phyloP scores from a whole-genome alignment of 257 asterid genomes.

The Paulownia fortunei region DNA sequence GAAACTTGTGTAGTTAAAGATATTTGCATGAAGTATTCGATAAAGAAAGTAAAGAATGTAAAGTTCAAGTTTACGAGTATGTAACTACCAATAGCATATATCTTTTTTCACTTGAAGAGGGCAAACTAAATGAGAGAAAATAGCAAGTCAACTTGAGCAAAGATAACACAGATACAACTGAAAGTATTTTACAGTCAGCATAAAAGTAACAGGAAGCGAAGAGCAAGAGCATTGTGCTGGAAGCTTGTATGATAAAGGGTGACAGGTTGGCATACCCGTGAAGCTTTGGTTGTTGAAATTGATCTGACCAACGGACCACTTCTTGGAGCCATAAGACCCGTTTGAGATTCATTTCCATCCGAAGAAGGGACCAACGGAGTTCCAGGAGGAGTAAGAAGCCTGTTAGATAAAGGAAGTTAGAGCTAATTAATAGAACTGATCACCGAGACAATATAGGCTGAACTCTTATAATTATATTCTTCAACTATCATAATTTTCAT shows the following conservation, averaged over 20 bases:
- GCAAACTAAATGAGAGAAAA: neutral
- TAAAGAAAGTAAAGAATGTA: neutral
- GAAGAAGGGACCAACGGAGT: constrained; percentile 87
- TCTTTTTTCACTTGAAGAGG: constrained; percentile 2
- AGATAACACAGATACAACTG: constrained; percentile 7
- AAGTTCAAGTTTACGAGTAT: neutral
- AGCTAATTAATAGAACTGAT: constrained; percentile 16
- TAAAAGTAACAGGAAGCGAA: constrained; percentile 16
- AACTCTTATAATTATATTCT: constrained; percentile 5
- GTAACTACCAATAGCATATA: neutral
- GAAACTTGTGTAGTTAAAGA: constrained; percentile 16
- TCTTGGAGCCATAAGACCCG: constrained; percentile 64
- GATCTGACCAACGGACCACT: constrained; percentile 71
- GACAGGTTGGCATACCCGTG: constrained; percentile 71
- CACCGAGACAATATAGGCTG: constrained; percentile 16
- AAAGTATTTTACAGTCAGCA: constrained; percentile 4
- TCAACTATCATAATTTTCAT: neutral
- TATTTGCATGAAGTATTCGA: neutral
- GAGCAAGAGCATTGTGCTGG: constrained; percentile 12
- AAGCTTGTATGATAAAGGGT: constrained; percentile 22
- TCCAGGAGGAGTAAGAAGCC: constrained; percentile 99
- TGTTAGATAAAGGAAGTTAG: constrained; percentile 36
- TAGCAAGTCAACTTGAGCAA: constrained; percentile 16
- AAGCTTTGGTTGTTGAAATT: constrained; percentile 74
- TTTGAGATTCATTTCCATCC: constrained; percentile 69